These are phyloP conservation scores for Haplosporangium sp. DNA, from an alignment of 371 early-diverging fungal genomes.

Conservation along the genomic window DNA sequence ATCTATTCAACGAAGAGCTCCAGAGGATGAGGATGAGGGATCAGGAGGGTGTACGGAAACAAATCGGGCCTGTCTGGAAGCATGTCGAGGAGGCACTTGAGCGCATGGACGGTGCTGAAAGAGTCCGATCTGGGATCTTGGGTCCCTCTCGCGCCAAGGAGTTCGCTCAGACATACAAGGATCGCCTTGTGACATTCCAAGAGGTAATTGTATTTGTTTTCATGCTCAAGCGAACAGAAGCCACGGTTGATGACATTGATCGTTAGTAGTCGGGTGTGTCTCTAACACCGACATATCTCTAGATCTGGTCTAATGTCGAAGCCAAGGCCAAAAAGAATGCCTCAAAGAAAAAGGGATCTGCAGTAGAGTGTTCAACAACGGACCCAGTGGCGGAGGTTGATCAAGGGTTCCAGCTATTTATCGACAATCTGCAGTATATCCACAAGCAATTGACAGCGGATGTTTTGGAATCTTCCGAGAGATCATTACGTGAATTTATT, in stretches of 20 bases:
- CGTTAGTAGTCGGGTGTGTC: neutral
- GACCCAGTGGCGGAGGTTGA: constrained; percentile 65
- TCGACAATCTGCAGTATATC: constrained; percentile 64
- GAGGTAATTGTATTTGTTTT: constrained; percentile 24
- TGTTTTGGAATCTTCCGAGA: constrained; percentile 53
- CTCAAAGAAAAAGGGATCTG: constrained; percentile 23
- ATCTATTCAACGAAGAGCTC: constrained; percentile 74
- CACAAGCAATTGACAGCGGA: constrained; percentile 61
- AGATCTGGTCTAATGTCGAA: constrained; percentile 50
- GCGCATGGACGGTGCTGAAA: constrained; percentile 56
- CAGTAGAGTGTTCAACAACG: constrained; percentile 18
- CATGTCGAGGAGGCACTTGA: constrained; percentile 61
- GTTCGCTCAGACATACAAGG: constrained; percentile 54
- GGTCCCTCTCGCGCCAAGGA: constrained; percentile 44
- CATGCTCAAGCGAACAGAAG: neutral
- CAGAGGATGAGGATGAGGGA: constrained; percentile 54
- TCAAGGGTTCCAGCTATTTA: constrained; percentile 60
- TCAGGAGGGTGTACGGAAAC: constrained; percentile 54
- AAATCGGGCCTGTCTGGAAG: constrained; percentile 61
- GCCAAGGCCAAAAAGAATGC: constrained; percentile 35
- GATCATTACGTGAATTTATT: constrained; percentile 51
- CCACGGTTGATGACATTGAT: neutral
- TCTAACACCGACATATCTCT: neutral
- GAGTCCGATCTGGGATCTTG: constrained; percentile 48
- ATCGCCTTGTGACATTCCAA: constrained; percentile 38